Evolutionary conservation across 768 basidiomycete species (phyloP).

Genomic region (Phaeolepiota aurea): DNA sequence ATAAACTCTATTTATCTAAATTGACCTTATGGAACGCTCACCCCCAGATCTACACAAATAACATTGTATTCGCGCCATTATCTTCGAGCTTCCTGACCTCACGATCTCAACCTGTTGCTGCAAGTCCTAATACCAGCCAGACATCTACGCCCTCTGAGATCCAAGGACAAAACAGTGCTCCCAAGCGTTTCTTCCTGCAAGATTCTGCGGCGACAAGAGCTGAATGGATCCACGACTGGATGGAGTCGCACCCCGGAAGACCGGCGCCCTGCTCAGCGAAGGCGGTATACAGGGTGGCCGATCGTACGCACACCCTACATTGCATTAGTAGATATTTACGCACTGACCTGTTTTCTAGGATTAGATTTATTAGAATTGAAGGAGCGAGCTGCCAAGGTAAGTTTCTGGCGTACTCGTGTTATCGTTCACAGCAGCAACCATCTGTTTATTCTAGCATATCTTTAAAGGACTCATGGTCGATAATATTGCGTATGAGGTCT

Average conservation of each 20-base stretch:
- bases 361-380: constrained; percentile 68
- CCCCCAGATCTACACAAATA: constrained; percentile 76
- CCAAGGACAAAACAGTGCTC: constrained; percentile 14
- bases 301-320: no score
- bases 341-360: no score
- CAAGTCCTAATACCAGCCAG: constrained; percentile 13
- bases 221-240: constrained; percentile 75
- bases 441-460: constrained; percentile 77
- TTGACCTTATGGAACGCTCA: not conserved
- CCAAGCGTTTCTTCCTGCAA: constrained; percentile 11
- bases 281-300: constrained; percentile 76
- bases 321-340: no score
- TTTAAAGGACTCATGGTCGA: constrained; percentile 64
- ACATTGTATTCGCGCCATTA: constrained; percentile 76
- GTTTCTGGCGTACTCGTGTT: not conserved
- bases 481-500: constrained; percentile 81
- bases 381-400: constrained; percentile 55
- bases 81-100: constrained; percentile 53
- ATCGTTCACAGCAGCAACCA: no score
- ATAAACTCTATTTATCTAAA: not conserved
- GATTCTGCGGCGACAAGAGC: constrained; percentile 23
- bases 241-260: constrained; percentile 44
- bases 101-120: constrained; percentile 16
- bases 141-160: constrained; percentile 22
- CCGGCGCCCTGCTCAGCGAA: constrained; percentile 77